Conservation (phyloP, 2,329 filamentous ascomycete genomes). For the Amesomyces nigricolor region DNA sequence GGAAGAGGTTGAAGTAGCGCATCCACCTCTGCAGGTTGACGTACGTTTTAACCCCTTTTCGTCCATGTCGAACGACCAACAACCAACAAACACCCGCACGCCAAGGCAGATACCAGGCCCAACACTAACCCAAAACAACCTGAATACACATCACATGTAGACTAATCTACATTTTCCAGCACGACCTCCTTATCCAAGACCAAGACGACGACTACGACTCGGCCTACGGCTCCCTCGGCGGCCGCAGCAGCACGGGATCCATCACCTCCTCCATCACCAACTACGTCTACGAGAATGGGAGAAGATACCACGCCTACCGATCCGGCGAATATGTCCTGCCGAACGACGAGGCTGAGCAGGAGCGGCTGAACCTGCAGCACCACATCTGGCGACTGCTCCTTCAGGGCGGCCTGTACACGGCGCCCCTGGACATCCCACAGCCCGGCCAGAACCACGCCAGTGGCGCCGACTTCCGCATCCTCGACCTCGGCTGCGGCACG, state of each 20-base stretch:
- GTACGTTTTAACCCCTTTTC: neutral
- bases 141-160: neutral
- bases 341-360: conserved; percentile 50
- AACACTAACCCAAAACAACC: neutral
- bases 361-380: conserved; percentile 51
- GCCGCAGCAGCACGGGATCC: conserved; percentile 32
- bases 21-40: conserved; percentile 14
- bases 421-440: conserved; percentile 30
- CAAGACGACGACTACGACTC: conserved; percentile 27
- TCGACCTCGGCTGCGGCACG: conserved; percentile 56
- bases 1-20: neutral
- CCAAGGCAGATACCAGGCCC: neutral
- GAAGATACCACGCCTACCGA: conserved; percentile 44
- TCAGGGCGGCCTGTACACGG: conserved; percentile 39
- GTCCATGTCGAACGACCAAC: too few relatives aligned
- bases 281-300: conserved; percentile 43
- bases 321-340: conserved; percentile 41
- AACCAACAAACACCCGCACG: too few relatives aligned
- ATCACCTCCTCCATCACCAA: conserved; percentile 40
- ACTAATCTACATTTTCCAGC: neutral
- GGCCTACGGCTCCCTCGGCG: conserved; percentile 32
- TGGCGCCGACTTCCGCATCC: conserved; percentile 35
- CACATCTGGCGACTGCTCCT: conserved; percentile 46
- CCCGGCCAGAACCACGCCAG: neutral
- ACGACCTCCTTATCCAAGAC: conserved; percentile 2